These are phyloP conservation scores for Colletotrichum phormii DNA, from an alignment of 2,329 filamentous ascomycete genomes.

Conservation along the genomic window DNA sequence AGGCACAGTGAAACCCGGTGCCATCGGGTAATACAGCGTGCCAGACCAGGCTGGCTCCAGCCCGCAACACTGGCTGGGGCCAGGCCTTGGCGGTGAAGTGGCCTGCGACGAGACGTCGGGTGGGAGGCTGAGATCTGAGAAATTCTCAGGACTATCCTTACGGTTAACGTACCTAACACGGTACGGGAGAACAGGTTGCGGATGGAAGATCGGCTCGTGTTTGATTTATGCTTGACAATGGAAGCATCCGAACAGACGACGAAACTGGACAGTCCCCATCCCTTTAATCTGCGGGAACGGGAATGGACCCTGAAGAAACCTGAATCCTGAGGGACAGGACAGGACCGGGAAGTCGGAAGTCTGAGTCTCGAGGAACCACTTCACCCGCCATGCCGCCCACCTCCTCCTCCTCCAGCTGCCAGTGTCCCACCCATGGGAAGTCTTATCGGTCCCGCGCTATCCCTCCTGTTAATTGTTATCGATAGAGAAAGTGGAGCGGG, in stretches of 20 bases:
- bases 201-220: constrained; percentile 27
- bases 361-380: background rate
- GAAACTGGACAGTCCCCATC: constrained; percentile 20
- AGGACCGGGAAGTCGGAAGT: background rate
- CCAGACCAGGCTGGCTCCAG: constrained; percentile 25
- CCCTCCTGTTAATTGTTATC: background rate
- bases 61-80: constrained; percentile 9
- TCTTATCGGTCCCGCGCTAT: background rate
- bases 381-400: background rate
- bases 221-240: constrained; percentile 32
- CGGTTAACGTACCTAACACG: too few species aligned
- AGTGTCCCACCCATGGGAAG: too few species aligned
- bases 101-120: background rate
- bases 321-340: background rate
- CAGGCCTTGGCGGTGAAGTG: constrained; percentile 31
- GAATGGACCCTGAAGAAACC: constrained; percentile 21
- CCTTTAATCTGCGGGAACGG: constrained; percentile 24
- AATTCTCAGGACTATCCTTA: background rate
- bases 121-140: constrained; percentile 2
- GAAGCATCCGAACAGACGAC: constrained; percentile 29
- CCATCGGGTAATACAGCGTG: background rate
- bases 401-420: too few species aligned
- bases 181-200: constrained; percentile 2
- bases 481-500: background rate
- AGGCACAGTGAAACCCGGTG: constrained; percentile 24